Conservation (phyloP, 1,139 yeast genomes). For the Hyphopichia fennica region DNA sequence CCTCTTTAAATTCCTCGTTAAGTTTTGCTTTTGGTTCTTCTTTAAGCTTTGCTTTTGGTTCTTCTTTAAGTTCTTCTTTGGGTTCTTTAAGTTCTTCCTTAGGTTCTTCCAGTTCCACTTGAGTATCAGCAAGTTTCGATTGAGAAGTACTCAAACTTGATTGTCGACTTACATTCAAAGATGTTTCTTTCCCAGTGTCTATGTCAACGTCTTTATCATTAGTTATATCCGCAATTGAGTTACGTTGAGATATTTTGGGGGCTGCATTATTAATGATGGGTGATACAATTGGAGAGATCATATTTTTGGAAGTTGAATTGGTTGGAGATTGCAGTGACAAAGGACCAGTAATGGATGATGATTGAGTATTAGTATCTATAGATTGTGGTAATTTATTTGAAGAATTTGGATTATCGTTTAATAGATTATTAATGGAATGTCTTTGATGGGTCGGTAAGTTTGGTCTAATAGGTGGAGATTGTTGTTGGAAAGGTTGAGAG, state of each 20-base stretch:
- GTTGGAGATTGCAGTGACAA: background rate
- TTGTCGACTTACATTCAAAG: conserved; percentile 12
- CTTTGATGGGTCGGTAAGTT: conserved; percentile 16
- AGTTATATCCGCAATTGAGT: conserved; percentile 47
- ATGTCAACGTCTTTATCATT: conserved; percentile 47
- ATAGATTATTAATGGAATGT: conserved; percentile 29
- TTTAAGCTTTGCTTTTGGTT: background rate
- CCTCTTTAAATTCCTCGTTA: no score
- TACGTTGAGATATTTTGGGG: conserved; percentile 20
- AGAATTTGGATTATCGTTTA: conserved; percentile 17
- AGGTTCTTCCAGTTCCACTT: no score
- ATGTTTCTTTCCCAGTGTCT: conserved; percentile 32
- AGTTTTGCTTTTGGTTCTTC: background rate
- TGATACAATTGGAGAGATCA: conserved; percentile 1
- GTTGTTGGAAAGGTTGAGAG: conserved; percentile 3
- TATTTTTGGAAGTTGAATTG: background rate
- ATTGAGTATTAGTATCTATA: background rate
- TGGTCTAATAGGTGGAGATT: conserved; percentile 1
- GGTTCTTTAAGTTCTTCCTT: no score
- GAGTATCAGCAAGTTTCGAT: no score
- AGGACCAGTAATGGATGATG: background rate
- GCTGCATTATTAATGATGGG: conserved; percentile 8
- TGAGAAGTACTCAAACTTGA: no score
- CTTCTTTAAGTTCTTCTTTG: no score
- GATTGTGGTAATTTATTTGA: background rate